A percentile compares a stretch with the other conserved stretches of the same genome.
Evolutionary conservation across 148 eudicot genomes (phyloP).

Genomic region (Vaccinium corymbosum): DNA sequence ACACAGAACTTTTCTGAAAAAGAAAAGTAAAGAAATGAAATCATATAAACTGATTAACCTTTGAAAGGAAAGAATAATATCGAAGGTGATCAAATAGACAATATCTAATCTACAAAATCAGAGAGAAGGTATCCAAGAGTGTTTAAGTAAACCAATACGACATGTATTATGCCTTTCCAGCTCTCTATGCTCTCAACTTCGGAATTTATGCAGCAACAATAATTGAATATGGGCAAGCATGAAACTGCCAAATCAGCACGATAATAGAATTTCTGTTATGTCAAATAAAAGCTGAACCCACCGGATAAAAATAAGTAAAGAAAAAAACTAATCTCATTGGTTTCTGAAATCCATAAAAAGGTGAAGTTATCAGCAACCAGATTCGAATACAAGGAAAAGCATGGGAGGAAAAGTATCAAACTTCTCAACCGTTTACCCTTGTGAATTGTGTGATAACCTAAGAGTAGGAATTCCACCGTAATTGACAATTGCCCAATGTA

Average conservation of each 20-base stretch:
- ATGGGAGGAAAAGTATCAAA: neutral
- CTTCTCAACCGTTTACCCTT: neutral
- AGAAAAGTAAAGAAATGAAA: neutral
- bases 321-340: neutral
- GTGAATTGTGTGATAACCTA: neutral
- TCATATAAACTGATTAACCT: neutral
- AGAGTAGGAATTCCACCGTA: neutral
- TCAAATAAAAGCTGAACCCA: neutral
- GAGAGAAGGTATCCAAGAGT: neutral
- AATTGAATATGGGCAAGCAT: neutral
- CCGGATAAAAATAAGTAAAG: neutral
- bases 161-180: neutral
- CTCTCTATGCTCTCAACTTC: neutral
- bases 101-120: neutral
- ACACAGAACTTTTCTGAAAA: neutral
- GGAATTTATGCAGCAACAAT: neutral
- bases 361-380: neutral
- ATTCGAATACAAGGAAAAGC: neutral
- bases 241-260: slow-evolving; percentile 2
- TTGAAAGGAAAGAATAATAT: neutral
- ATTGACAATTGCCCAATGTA: neutral
- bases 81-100: neutral
- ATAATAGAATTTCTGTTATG: neutral
- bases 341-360: neutral
- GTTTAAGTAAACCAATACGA: neutral